Evolutionary conservation across 306 rosid species (phyloP), one percentile per base, ranked within the genome.

Genomic region (Cucurbita maxima): DNA sequence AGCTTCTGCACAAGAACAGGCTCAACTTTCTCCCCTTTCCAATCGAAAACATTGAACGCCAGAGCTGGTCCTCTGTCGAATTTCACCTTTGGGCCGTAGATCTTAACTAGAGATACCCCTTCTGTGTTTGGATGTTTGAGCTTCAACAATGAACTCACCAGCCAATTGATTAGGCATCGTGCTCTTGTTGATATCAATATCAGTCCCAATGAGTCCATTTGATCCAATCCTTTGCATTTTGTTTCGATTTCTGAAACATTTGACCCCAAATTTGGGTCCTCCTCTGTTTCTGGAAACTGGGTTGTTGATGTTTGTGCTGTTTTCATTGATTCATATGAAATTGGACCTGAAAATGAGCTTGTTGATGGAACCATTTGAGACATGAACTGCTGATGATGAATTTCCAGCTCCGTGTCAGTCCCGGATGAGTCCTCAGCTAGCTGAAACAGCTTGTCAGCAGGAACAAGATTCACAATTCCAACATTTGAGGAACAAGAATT

Each of bases 11-110:
- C 87, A 74, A 94, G 87, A 73, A 86, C 87, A 11, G 98, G 97
- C 72, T 94, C 98, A 13, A 94, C 86, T 64, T 86, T 90, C 59
- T 87, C 94, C 73, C 98, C 95, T 83, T 87, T 94, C 98, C 97
- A 94, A 78, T 90, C 98, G 52, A 79, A 94, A 61, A 94, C 73
- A 76, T 94, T 94, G 86, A 94, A 94, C 22, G 98, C 96, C 72
- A 94, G 41, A 53, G 98, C 96, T 25, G 98, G 83, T 1, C 98
- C 97, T 44, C 98, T 78, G 18, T 90, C 94, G 70, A 90, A 94
- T 69, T 79, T 90, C 78, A 94, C 83, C 79, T 83, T 87, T 59
- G 98, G 97, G 22, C 98, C 98, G 41, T 89, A 89, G 20, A 94
- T 91, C 82, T 71, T 89, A 1, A 94, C 86, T 69, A 94, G 9